Conservation (phyloP, 306 rosid species). For the Lagenaria siceraria region DNA sequence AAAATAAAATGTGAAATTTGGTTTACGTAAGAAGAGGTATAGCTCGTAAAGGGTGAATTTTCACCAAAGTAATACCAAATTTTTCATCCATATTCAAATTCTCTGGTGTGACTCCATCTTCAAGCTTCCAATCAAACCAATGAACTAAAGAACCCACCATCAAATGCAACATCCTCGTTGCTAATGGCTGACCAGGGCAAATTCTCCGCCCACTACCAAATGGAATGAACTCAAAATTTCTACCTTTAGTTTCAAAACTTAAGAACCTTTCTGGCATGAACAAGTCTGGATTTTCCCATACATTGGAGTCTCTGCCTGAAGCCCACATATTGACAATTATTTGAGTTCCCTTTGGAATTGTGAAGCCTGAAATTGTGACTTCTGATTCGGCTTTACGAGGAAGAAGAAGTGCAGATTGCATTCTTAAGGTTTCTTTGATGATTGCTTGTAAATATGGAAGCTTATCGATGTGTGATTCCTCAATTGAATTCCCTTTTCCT, state of each 20-base stretch:
- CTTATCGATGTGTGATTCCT: conserved; percentile 2
- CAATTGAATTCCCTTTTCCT: neutral
- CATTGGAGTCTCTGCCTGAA: neutral
- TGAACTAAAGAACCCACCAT: conserved; percentile 30
- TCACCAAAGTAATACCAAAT: conserved; percentile 8
- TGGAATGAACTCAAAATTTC: conserved; percentile 23
- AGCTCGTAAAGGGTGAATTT: conserved; percentile 16
- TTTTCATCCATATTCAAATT: conserved; percentile 18
- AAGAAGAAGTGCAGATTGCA: neutral
- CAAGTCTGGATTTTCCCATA: neutral
- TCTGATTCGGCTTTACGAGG: neutral
- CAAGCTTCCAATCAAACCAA: conserved; percentile 28
- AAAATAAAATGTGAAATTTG: too few relatives aligned
- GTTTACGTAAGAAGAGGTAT: neutral
- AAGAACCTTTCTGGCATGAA: conserved; percentile 3
- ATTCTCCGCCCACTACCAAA: conserved; percentile 31
- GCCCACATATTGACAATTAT: neutral
- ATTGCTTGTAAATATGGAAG: conserved; percentile 8
- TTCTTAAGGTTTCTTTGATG: conserved; percentile 2
- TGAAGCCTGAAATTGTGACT: neutral
- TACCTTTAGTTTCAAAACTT: conserved; percentile 1
- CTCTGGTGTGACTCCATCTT: conserved; percentile 8
- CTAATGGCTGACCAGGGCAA: conserved; percentile 33
- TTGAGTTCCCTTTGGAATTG: neutral
- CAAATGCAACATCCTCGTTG: conserved; percentile 24